These are phyloP conservation scores for Thalia dealbata DNA, from an alignment of 176 grass and related monocot species.

Conservation along the genomic window DNA sequence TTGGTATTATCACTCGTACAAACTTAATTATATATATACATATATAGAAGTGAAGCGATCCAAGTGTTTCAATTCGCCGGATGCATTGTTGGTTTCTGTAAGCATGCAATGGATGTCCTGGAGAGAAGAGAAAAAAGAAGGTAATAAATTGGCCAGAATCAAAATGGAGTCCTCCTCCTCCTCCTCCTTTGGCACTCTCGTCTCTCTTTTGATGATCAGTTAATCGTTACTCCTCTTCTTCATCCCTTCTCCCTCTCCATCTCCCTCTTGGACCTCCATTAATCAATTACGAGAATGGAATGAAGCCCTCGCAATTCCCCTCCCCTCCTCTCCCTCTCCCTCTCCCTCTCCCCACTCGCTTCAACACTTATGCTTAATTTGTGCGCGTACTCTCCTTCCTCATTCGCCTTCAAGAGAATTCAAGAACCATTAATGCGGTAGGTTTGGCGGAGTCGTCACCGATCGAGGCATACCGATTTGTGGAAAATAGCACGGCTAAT, in stretches of 20 bases:
- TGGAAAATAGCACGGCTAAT: background rate
- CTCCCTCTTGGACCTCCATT: background rate
- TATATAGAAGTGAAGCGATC: background rate
- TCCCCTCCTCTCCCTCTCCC: background rate
- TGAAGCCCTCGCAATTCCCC: background rate
- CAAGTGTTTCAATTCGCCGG: background rate
- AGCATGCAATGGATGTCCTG: background rate
- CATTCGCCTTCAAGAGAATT: conserved; percentile 25
- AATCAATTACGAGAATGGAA: background rate
- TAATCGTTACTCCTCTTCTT: background rate
- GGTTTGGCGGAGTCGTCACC: conserved; percentile 42
- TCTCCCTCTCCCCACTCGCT: background rate
- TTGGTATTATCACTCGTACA: no score
- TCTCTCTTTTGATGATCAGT: no score
- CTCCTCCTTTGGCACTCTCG: background rate
- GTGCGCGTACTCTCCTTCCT: background rate
- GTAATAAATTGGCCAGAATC: background rate
- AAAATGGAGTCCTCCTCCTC: background rate
- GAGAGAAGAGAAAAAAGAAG: background rate
- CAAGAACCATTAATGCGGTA: conserved; percentile 58
- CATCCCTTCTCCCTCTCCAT: background rate
- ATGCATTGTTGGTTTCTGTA: conserved; percentile 3
- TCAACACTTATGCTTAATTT: no score
- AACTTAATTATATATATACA: no score
- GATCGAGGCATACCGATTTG: conserved; percentile 18